These are phyloP conservation scores for Ascochyta viciae-villosae DNA, from an alignment of 2,329 filamentous ascomycete genomes.

Conservation along the genomic window DNA sequence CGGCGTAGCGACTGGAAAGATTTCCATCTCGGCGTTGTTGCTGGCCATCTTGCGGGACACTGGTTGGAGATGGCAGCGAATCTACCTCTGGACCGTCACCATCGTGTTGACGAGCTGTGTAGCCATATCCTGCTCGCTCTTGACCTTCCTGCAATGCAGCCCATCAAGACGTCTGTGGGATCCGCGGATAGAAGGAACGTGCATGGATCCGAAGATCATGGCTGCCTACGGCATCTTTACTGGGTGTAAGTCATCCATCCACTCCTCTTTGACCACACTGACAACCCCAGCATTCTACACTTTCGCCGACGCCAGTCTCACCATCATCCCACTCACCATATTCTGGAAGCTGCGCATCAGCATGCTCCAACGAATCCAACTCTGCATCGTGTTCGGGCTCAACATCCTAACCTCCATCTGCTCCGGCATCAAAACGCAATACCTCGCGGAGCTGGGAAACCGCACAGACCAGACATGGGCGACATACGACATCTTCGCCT, in stretches of 20 bases:
- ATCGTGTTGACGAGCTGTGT: slow-evolving; percentile 8
- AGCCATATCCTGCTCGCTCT: slow-evolving; percentile 8
- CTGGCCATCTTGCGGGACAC: slow-evolving; percentile 4
- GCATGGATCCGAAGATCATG: slow-evolving; percentile 5
- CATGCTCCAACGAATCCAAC: slow-evolving; percentile 2
- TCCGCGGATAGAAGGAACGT: neutral
- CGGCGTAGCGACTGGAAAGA: slow-evolving; percentile 6
- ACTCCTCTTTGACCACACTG: neutral
- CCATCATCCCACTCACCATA: slow-evolving; percentile 8
- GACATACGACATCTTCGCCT: slow-evolving; percentile 12
- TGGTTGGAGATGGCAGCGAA: slow-evolving; percentile 10
- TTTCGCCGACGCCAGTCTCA: slow-evolving; percentile 7
- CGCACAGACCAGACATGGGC: slow-evolving; percentile 14
- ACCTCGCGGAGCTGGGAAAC: slow-evolving; percentile 2
- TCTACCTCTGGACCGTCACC: slow-evolving; percentile 8
- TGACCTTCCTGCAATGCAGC: slow-evolving; percentile 10
- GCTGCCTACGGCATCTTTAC: slow-evolving; percentile 7
- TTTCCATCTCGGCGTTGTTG: slow-evolving; percentile 4
- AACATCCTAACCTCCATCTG: slow-evolving; percentile 12
- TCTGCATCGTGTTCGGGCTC: slow-evolving; percentile 12
- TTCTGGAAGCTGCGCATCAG: slow-evolving; percentile 7
- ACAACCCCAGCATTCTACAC: slow-evolving; percentile 5
- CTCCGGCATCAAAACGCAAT: slow-evolving; percentile 14
- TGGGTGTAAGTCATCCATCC: neutral
- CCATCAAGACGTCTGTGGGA: slow-evolving; percentile 7